Percentiles rank a stretch among this genome's conserved stretches.
Evolutionary conservation across 805 yeast species (phyloP).

Genomic region (Saccharomyces eubayanus): DNA sequence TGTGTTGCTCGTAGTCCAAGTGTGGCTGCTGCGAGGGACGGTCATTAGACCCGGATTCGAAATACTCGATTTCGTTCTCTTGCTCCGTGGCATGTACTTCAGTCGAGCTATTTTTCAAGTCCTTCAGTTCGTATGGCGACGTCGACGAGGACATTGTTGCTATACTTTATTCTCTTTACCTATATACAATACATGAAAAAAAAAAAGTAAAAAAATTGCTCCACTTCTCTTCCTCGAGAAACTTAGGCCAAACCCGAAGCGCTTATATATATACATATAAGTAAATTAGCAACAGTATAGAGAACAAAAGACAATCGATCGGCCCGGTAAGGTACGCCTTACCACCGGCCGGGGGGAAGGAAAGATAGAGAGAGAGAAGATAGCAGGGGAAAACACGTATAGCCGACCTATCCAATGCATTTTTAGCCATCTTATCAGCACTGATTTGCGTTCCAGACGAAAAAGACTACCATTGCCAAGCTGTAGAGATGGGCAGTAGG

Average conservation of each 20-base stretch:
- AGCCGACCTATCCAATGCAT: not conserved
- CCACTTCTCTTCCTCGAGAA: no score
- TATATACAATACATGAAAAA: no score
- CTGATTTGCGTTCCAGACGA: not conserved
- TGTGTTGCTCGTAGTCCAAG: not conserved
- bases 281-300: no score
- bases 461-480: not conserved
- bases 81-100: conserved; percentile 8
- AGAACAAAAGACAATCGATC: no score
- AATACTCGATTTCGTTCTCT: conserved; percentile 23
- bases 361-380: not conserved
- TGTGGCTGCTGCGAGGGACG: not conserved
- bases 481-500: not conserved
- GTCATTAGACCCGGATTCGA: conserved; percentile 4
- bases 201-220: no score
- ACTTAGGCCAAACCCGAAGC: no score
- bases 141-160: not conserved
- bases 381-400: not conserved
- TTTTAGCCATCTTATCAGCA: not conserved
- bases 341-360: no score
- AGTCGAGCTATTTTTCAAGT: conserved; percentile 4
- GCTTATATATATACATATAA: no score
- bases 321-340: no score
- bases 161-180: not conserved
- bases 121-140: conserved; percentile 5